phyloP scores from a whole-genome alignment of 1,284 basidiomycete species.

The Ganoderma lucidum region DNA sequence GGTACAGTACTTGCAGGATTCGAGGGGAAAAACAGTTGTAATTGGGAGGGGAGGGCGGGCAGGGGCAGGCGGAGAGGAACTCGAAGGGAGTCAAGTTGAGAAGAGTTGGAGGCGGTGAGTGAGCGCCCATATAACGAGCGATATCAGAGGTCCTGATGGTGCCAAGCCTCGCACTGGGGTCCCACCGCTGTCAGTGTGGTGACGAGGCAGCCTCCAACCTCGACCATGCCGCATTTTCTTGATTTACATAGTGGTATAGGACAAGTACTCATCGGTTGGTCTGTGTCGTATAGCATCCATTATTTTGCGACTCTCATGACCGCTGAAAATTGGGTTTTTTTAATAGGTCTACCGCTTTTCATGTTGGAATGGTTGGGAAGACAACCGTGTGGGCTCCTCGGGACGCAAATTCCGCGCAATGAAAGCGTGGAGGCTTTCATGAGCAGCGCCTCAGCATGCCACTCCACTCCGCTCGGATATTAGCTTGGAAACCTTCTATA shows the following conservation, averaged over 20 bases:
- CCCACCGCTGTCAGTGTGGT: background rate
- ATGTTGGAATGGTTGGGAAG: background rate
- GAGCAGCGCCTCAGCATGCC: background rate
- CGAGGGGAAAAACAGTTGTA: background rate
- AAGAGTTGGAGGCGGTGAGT: background rate
- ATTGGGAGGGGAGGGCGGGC: background rate
- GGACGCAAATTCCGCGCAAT: background rate
- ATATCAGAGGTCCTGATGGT: background rate
- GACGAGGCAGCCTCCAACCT: background rate
- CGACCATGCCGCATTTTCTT: background rate
- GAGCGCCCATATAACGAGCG: background rate
- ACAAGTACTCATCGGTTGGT: background rate
- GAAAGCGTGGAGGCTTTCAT: constrained; percentile 3
- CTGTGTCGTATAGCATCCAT: background rate
- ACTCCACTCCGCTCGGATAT: background rate
- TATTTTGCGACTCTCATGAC: background rate
- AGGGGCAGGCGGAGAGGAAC: no score
- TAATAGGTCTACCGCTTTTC: background rate
- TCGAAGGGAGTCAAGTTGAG: background rate
- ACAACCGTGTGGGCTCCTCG: background rate
- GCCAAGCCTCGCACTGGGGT: background rate
- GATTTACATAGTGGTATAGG: background rate
- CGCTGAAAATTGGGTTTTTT: background rate
- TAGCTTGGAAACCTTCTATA: no score
- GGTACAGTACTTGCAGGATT: background rate